Conservation (phyloP, 2,329 filamentous ascomycete species). For the Exserohilum turcica region DNA sequence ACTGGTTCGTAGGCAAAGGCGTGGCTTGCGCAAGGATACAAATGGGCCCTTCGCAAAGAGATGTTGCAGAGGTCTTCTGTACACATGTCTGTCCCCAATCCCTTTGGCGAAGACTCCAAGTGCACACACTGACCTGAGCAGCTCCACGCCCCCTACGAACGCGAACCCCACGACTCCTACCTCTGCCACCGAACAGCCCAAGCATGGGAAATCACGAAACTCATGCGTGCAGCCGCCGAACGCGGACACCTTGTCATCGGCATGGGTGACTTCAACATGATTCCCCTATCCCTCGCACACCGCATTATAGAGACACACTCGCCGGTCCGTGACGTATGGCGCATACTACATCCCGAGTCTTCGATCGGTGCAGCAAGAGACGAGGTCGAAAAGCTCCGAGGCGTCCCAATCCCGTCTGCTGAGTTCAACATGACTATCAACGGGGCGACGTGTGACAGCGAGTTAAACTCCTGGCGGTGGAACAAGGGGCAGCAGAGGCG, state of each 20-base stretch:
- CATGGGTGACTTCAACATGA: conserved; percentile 95
- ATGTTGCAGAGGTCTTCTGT: conserved; percentile 86
- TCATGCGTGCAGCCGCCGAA: conserved; percentile 80
- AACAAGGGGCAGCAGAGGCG: conserved; percentile 70
- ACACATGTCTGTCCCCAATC: conserved; percentile 67
- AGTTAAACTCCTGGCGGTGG: conserved; percentile 95
- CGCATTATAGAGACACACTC: conserved; percentile 78
- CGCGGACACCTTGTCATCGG: conserved; percentile 83
- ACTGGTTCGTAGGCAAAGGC: conserved; percentile 97
- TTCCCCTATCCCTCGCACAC: conserved; percentile 84
- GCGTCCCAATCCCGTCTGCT: conserved; percentile 72
- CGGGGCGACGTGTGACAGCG: conserved; percentile 84
- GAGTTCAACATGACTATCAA: conserved; percentile 79
- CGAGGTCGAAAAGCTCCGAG: conserved; percentile 68
- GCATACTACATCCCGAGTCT: conserved; percentile 79
- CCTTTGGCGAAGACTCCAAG: background rate
- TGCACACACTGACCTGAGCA: conserved; percentile 49
- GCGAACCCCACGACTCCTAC: conserved; percentile 80
- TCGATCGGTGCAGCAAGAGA: conserved; percentile 76
- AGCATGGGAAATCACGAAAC: conserved; percentile 91
- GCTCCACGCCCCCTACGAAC: conserved; percentile 86
- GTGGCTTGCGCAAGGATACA: conserved; percentile 82
- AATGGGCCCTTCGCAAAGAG: conserved; percentile 66
- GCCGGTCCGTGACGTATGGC: conserved; percentile 83
- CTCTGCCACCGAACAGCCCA: conserved; percentile 88